Base-by-base conservation (phyloP, 73 alveolate species). In the Blepharisma japonicum region DNA sequence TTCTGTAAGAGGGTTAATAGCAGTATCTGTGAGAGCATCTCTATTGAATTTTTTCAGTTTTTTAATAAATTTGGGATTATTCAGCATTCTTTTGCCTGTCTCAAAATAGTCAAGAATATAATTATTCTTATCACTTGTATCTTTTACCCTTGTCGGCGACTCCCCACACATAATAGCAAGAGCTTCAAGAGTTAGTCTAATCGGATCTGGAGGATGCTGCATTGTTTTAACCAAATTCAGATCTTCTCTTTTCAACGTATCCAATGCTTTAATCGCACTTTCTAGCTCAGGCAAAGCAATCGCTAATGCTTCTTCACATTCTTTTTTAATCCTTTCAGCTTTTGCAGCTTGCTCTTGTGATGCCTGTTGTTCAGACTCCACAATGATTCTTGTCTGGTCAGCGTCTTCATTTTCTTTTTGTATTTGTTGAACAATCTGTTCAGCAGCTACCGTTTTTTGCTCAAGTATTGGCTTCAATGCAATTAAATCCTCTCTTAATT, bases 131-230 rank as follows among this genome's bases (percentile, higher is more conserved):
- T 83, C 81, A 23, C 77, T 84, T 5, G 91, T 85, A 56, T 87
- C 91, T 71, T 87, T 87, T 20, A 79, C 79, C 83, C 90, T 93
- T 11, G 83, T 89, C 7, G 96, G 94, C 55, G 88, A 71, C 53
- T 81, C 66, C 45, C 87, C 91, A 7, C 71, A 77, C 89, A 91
- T 82, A 14, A 91, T 91, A 77, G 95, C 91, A 45, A 88, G 89
- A 50, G 97, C 94, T 61, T 91, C 97, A 77, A 91, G 82, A 45
- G 96, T 92, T 61, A 95, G 84, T 61, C 84, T 87, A 32, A 97
- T 92, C 66, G 95, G 93, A 42, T 86, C 92, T 14, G 98, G 97
- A 45, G 99, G 99, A 38, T 94, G 93, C 82, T 85, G 87, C 81
- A 92, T 88, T 68, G 98, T 79, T 79, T 97, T 92, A 78, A 97